Conservation (phyloP, 495 filamentous ascomycete genomes). For the Penicillium taxi region DNA sequence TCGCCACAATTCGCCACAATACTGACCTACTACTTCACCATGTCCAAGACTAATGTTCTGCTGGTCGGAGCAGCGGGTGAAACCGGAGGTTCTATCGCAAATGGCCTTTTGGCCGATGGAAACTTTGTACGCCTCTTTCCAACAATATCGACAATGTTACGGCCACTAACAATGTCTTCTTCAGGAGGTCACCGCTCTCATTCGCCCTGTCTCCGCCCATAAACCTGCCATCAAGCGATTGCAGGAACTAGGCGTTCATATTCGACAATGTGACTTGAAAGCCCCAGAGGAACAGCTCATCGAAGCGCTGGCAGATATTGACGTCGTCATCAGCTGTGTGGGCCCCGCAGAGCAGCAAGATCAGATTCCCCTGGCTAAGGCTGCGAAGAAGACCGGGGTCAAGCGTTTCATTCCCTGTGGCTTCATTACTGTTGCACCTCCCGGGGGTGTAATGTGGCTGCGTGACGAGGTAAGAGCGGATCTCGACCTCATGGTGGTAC, state of each 20-base stretch:
- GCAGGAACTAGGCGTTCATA: slow-evolving; percentile 37
- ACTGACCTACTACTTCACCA: slow-evolving; percentile 11
- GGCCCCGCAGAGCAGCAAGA: slow-evolving; percentile 38
- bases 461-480: slow-evolving; percentile 34
- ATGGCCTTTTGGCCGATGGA: slow-evolving; percentile 35
- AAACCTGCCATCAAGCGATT: slow-evolving; percentile 40
- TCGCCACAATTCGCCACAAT: not conserved
- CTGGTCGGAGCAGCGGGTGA: slow-evolving; percentile 42
- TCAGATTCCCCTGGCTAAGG: slow-evolving; percentile 47
- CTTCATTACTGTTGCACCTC: slow-evolving; percentile 42
- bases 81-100: slow-evolving; percentile 44
- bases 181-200: slow-evolving; percentile 44
- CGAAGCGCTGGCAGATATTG: slow-evolving; percentile 38
- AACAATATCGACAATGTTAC: not conserved
- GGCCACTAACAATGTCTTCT: slow-evolving; percentile 2
- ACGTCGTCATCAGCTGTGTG: slow-evolving; percentile 49
- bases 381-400: slow-evolving; percentile 47
- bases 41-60: slow-evolving; percentile 39
- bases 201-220: slow-evolving; percentile 40
- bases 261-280: slow-evolving; percentile 41
- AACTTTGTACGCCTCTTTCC: slow-evolving; percentile 27
- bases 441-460: slow-evolving; percentile 41
- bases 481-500: not conserved
- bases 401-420: slow-evolving; percentile 53
- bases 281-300: slow-evolving; percentile 40